Conservation (phyloP, 345 rosid species). For the Xanthoceras sorbifolium region DNA sequence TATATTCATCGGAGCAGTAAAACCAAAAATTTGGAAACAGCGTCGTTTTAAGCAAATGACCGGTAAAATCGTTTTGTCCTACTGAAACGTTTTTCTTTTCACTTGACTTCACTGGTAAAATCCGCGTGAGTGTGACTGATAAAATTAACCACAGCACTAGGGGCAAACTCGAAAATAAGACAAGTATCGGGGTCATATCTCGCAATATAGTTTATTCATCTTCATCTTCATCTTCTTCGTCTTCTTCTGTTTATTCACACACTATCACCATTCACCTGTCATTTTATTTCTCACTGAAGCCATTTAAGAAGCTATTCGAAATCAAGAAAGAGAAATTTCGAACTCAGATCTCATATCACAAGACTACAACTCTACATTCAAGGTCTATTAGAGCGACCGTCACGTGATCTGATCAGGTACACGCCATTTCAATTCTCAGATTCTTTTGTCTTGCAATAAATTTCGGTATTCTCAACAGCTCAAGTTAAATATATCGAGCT, state of each 20-base stretch:
- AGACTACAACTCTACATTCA: constrained; percentile 12
- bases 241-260: neutral
- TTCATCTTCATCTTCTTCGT: neutral
- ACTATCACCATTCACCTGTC: neutral
- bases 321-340: neutral
- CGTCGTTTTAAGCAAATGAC: neutral
- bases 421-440: neutral
- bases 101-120: no score
- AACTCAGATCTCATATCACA: constrained; percentile 31
- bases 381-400: neutral
- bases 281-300: constrained; percentile 11
- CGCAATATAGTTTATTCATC: neutral
- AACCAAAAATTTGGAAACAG: no score
- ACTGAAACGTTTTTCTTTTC: neutral
- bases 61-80: neutral
- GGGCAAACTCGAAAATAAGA: constrained; percentile 18
- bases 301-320: constrained; percentile 19
- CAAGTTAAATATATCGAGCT: neutral
- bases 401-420: constrained; percentile 31
- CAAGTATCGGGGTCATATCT: neutral
- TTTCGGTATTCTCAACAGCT: neutral
- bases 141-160: neutral
- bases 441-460: neutral
- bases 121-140: neutral
- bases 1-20: no score